Percentiles rank a stretch among this genome's conserved stretches.
These are phyloP conservation scores for Chytriomyces hyalinus DNA, from an alignment of 192 early-diverging fungal species.

Conservation along the genomic window DNA sequence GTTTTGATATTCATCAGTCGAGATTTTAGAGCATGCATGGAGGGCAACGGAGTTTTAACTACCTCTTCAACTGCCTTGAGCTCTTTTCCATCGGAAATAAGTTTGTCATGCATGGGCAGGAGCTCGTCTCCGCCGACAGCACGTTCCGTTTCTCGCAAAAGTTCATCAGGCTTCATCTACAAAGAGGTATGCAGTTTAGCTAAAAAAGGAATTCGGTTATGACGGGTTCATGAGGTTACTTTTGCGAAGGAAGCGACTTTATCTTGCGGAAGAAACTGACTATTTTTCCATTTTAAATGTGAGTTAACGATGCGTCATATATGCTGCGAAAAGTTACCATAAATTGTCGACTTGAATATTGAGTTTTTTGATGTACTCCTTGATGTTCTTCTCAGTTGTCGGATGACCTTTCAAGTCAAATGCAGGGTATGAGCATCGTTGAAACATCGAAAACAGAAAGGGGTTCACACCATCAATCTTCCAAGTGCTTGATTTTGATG, in stretches of 20 bases:
- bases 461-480: slow-evolving; percentile 72
- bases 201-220: neutral
- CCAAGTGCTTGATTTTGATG: slow-evolving; percentile 75
- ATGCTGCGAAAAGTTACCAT: slow-evolving; percentile 62
- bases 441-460: neutral
- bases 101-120: slow-evolving; percentile 65
- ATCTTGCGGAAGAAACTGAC: slow-evolving; percentile 97
- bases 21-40: neutral
- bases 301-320: neutral
- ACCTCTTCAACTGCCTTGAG: slow-evolving; percentile 41
- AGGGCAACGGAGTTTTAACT: neutral
- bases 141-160: slow-evolving; percentile 83
- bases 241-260: slow-evolving; percentile 90
- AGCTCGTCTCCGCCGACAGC: slow-evolving; percentile 79
- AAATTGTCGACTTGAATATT: slow-evolving; percentile 95
- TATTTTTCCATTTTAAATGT: slow-evolving; percentile 32
- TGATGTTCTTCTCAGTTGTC: slow-evolving; percentile 68
- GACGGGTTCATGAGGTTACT: slow-evolving; percentile 37
- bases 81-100: slow-evolving; percentile 57
- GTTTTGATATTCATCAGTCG: neutral
- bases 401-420: slow-evolving; percentile 53
- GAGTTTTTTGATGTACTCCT: slow-evolving; percentile 62
- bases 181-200: neutral
- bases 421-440: neutral
- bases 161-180: slow-evolving; percentile 76